Evolutionary conservation across 345 rosid species (phyloP).

Genomic region (Gossypium mustelinum): DNA sequence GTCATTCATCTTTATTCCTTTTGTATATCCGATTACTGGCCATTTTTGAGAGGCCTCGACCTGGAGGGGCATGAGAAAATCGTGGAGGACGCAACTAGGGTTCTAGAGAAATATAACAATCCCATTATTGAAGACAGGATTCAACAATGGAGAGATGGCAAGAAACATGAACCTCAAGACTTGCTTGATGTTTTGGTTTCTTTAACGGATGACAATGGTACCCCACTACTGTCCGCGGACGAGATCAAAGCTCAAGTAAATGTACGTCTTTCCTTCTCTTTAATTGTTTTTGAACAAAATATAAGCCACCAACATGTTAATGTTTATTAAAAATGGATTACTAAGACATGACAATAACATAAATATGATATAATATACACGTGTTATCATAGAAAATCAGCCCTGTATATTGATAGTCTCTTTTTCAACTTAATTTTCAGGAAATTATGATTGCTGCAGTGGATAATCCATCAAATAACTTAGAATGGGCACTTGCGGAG

Average conservation of each 20-base stretch:
- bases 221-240: conserved; percentile 4
- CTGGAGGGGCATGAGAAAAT: not conserved
- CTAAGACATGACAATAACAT: too few species aligned
- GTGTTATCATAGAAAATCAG: too few species aligned
- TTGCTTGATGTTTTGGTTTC: conserved; percentile 24
- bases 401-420: too few species aligned
- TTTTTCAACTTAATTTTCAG: conserved; percentile 1
- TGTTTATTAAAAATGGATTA: too few species aligned
- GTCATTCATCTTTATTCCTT: not conserved
- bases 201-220: conserved; percentile 14
- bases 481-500: conserved; percentile 32
- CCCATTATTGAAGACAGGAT: conserved; percentile 39
- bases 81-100: not conserved
- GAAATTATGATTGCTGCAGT: conserved; percentile 25
- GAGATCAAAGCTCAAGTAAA: conserved; percentile 27
- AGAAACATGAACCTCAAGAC: conserved; percentile 20
- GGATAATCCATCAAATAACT: conserved; percentile 37
- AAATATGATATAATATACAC: not conserved
- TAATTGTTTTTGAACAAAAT: not conserved
- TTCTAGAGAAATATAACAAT: conserved; percentile 20
- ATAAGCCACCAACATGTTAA: not conserved
- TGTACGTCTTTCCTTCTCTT: not conserved
- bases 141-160: conserved; percentile 17
- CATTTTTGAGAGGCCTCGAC: not conserved
- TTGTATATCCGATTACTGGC: not conserved